Percentiles rank a stretch among this genome's conserved stretches.
Evolutionary conservation across 345 rosid genomes (phyloP).

Genomic region (Mallotus nudiflorus): DNA sequence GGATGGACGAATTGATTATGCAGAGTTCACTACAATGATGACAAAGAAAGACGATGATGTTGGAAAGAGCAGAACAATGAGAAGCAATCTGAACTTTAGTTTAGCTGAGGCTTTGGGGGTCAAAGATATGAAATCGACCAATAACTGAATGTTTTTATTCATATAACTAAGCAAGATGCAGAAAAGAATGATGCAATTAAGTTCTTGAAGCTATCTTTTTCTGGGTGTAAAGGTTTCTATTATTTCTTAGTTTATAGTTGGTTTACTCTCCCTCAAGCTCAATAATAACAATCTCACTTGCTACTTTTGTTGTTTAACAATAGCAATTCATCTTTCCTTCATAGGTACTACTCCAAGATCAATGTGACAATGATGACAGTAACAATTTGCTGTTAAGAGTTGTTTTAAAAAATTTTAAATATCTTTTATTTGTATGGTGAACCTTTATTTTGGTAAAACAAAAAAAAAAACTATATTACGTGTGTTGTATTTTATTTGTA

Average conservation of each 20-base stretch:
- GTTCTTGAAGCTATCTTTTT: not conserved
- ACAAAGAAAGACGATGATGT: constrained; percentile 62
- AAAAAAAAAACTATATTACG: no score
- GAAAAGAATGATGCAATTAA: not conserved
- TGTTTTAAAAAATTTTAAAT: no score
- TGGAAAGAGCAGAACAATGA: constrained; percentile 77
- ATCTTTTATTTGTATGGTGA: no score
- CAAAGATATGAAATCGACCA: constrained; percentile 14
- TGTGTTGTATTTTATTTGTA: no score
- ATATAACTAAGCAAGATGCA: not conserved
- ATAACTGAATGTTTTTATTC: constrained; percentile 16
- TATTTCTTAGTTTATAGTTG: constrained; percentile 9
- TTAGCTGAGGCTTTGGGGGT: constrained; percentile 72
- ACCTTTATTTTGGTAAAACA: no score
- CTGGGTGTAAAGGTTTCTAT: not conserved
- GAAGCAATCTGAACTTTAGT: constrained; percentile 64
- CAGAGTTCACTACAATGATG: constrained; percentile 91
- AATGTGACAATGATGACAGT: not conserved
- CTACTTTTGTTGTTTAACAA: not conserved
- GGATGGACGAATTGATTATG: constrained; percentile 90
- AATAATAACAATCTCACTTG: not conserved
- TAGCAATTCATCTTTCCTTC: not conserved
- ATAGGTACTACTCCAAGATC: constrained; percentile 4
- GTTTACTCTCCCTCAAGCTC: not conserved
- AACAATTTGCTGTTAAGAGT: no score